Evolutionary conservation across 1,284 basidiomycete genomes (phyloP).

Genomic region (Ustilago loliicola): DNA sequence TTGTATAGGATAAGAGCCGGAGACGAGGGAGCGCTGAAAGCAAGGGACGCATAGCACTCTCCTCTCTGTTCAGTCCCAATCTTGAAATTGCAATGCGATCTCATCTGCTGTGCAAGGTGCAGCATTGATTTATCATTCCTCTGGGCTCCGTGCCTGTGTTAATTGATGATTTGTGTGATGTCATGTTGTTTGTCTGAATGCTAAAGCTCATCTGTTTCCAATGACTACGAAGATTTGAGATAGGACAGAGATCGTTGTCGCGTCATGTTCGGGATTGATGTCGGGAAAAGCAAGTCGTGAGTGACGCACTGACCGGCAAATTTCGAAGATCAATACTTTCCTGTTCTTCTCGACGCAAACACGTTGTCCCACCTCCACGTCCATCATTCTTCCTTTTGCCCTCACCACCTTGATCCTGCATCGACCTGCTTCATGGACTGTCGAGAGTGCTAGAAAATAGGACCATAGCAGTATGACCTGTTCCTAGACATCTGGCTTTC

Average conservation of each 20-base stretch:
- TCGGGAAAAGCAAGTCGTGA: conserved; percentile 1
- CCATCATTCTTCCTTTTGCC: background rate
- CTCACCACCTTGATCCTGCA: background rate
- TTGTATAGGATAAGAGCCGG: conserved; percentile 41
- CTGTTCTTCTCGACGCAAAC: conserved; percentile 17
- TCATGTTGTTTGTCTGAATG: no score
- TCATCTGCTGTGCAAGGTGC: background rate
- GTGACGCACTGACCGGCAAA: conserved; percentile 32
- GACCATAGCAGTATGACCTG: conserved; percentile 13
- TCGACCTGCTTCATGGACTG: background rate
- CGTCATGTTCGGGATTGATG: background rate
- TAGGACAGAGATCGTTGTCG: background rate
- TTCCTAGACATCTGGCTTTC: background rate
- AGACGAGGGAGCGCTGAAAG: conserved; percentile 21
- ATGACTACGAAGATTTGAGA: no score
- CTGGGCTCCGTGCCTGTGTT: background rate
- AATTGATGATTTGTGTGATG: no score
- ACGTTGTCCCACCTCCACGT: conserved; percentile 10
- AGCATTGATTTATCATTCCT: background rate
- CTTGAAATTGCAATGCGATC: background rate
- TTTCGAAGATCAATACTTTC: conserved; percentile 19
- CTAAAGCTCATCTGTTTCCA: no score
- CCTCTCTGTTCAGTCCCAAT: background rate
- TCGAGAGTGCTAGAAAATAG: background rate
- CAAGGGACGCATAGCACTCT: conserved; percentile 16